phyloP scores from a whole-genome alignment of 2,329 filamentous ascomycete species.

The Teratosphaeria gauchensis region DNA sequence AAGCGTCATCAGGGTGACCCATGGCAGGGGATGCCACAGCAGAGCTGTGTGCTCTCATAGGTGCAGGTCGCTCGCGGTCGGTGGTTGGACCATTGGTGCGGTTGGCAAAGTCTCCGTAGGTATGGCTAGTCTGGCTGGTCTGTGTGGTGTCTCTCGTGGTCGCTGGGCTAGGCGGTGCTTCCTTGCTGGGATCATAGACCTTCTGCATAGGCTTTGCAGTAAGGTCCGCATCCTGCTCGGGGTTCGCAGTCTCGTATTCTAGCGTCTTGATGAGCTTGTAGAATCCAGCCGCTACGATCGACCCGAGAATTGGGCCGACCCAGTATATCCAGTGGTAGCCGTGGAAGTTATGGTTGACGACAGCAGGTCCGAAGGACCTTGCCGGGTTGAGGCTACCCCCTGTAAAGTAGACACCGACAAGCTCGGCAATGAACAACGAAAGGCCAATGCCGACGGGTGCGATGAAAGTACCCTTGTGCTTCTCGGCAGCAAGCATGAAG shows the following conservation, averaged over 20 bases:
- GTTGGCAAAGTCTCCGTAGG: conserved; percentile 7
- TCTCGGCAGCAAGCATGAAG: conserved; percentile 33
- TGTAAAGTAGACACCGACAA: conserved; percentile 30
- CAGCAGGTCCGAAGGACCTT: conserved; percentile 25
- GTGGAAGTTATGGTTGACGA: conserved; percentile 19
- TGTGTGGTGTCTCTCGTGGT: neutral
- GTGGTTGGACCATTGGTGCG: neutral
- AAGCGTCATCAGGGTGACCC: conserved; percentile 5
- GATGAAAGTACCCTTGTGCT: conserved; percentile 36
- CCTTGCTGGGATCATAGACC: neutral
- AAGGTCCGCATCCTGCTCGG: conserved; percentile 15
- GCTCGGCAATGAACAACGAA: conserved; percentile 38
- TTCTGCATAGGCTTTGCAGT: conserved; percentile 6
- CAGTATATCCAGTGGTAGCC: conserved; percentile 26
- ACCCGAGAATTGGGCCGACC: conserved; percentile 18
- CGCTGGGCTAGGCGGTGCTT: neutral
- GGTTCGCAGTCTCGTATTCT: conserved; percentile 24
- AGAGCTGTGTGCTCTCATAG: neutral
- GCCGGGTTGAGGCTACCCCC: conserved; percentile 31
- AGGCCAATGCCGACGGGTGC: conserved; percentile 35
- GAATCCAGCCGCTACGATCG: conserved; percentile 20
- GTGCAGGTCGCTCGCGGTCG: conserved; percentile 1
- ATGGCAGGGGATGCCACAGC: conserved; percentile 5
- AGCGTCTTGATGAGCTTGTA: conserved; percentile 22
- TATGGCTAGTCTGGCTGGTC: conserved; percentile 1